Conservation (phyloP, 148 eudicot species). For the Persicaria maculosa region DNA sequence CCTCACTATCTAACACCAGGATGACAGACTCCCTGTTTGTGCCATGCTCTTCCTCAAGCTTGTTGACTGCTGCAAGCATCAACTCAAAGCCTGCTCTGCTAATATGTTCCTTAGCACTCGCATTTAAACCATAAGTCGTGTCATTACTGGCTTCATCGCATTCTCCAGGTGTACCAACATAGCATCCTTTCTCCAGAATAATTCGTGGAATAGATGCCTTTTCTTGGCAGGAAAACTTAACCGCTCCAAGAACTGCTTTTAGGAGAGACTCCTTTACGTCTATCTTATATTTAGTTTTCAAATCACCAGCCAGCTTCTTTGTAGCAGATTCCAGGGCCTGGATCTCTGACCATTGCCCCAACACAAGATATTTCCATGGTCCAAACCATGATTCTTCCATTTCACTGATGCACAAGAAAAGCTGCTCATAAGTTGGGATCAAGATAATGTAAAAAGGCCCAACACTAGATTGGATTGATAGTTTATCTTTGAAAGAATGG, state of each 20-base stretch:
- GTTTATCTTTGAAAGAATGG: neutral
- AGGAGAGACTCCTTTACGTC: conserved; percentile 37
- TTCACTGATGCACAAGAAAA: conserved; percentile 33
- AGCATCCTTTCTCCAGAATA: conserved; percentile 62
- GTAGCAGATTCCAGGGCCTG: conserved; percentile 29
- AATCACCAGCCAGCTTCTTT: conserved; percentile 35
- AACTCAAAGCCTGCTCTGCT: conserved; percentile 26
- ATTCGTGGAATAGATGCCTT: conserved; percentile 34
- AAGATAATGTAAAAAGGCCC: neutral
- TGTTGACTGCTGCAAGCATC: conserved; percentile 31
- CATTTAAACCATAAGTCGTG: conserved; percentile 14
- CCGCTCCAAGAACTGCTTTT: conserved; percentile 38
- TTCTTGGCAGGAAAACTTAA: conserved; percentile 28
- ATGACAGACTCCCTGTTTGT: conserved; percentile 54
- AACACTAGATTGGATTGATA: neutral
- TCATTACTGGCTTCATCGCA: conserved; percentile 16
- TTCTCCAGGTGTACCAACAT: conserved; percentile 27
- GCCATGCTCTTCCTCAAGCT: conserved; percentile 43
- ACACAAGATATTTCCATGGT: conserved; percentile 64
- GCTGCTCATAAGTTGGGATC: neutral
- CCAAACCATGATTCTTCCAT: conserved; percentile 86
- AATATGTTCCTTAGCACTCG: conserved; percentile 24
- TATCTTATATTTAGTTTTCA: conserved; percentile 29
- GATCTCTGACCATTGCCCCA: conserved; percentile 52
- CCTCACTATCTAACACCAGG: conserved; percentile 68